Base-by-base conservation (phyloP, 1,284 basidiomycete genomes). In the Ustilago vetiveriae region DNA sequence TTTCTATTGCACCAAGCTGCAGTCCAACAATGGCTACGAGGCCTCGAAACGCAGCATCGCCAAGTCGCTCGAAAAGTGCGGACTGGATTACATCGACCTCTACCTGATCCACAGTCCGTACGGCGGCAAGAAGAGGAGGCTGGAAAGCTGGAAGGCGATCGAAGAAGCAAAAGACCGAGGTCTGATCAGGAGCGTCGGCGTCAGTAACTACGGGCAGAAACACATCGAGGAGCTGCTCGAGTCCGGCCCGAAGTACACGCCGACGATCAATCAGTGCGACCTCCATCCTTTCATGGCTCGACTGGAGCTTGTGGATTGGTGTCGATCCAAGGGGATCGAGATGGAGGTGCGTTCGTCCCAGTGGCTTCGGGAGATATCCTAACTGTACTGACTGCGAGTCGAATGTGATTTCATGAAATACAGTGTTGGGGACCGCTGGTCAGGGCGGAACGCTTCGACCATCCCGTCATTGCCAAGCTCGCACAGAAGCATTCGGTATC, bases 71-170 rank as follows among this genome's bases (percentile, higher is more conserved):
- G 38, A 66, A 1, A 51, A 55, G n/a, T 43, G 51, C 21, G 52
- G 50, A 0, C 22, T 74, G 17, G 72, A 38, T 8, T 79, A 77
- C 43, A 68, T 77, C 41, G 79, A 81, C 41, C 46, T 79, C 32
- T 75, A 78, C 49, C 65, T 81, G 8, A 63, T 81, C 17, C 79
- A 81, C 49, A 71, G 72, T 22, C 79, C 79, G 3, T 65, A 77
- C 19, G 72, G 72, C 2, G 79, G 74, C 11, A 68, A 57, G 37
- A 40, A 53, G 16, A 70, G 57, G 30, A 37, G 79, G 26, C 38
- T 78, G 6, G 62, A 68, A 33, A 68, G 75, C 21, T 81, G 76
- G 67, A 71, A 57, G 37, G 66, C 68, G 2, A 49, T 81, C 17
- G 43, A 67, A 26, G 71, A 74, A 16, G 72, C 76, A 1, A 49